phyloP scores from a whole-genome alignment of 805 yeast species.

The Huiozyma sinensis region DNA sequence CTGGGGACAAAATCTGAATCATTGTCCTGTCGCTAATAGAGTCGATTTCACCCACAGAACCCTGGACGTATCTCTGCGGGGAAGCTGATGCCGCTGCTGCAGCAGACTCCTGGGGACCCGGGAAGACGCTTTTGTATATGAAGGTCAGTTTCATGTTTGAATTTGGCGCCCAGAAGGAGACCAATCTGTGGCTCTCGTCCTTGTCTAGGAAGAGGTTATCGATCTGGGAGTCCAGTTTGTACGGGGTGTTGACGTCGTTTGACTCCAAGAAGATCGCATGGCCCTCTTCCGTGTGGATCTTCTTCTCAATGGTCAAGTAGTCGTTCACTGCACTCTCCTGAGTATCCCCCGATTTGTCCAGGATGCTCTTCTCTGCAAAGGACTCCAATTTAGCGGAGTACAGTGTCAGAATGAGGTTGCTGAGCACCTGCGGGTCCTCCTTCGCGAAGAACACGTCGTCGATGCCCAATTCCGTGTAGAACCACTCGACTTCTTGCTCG shows the following conservation, averaged over 20 bases:
- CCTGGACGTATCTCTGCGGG: slow-evolving; percentile 5
- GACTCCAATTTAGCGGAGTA: slow-evolving; percentile 92
- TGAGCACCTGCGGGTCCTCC: slow-evolving; percentile 71
- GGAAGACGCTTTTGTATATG: slow-evolving; percentile 64
- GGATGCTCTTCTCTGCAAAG: slow-evolving; percentile 48
- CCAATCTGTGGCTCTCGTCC: slow-evolving; percentile 67
- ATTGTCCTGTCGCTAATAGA: slow-evolving; percentile 72
- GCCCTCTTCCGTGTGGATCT: slow-evolving; percentile 58
- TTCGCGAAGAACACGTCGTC: slow-evolving; percentile 87
- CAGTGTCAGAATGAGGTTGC: slow-evolving; percentile 73
- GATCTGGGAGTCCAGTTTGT: slow-evolving; percentile 59
- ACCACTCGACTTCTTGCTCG: slow-evolving; percentile 82
- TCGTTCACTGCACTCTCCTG: not conserved
- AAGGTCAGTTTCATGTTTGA: slow-evolving; percentile 35
- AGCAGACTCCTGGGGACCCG: slow-evolving; percentile 3
- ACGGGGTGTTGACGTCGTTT: slow-evolving; percentile 28
- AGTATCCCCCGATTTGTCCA: slow-evolving; percentile 9
- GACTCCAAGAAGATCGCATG: slow-evolving; percentile 88
- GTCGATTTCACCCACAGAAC: slow-evolving; percentile 37
- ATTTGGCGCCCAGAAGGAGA: slow-evolving; percentile 38
- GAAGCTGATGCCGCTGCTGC: too few relatives aligned
- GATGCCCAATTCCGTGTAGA: slow-evolving; percentile 76
- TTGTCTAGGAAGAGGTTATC: slow-evolving; percentile 60
- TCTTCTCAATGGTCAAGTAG: slow-evolving; percentile 57
- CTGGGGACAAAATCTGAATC: slow-evolving; percentile 61